Conservation (phyloP, 2,329 filamentous ascomycete species). For the Venturia carpophila region DNA sequence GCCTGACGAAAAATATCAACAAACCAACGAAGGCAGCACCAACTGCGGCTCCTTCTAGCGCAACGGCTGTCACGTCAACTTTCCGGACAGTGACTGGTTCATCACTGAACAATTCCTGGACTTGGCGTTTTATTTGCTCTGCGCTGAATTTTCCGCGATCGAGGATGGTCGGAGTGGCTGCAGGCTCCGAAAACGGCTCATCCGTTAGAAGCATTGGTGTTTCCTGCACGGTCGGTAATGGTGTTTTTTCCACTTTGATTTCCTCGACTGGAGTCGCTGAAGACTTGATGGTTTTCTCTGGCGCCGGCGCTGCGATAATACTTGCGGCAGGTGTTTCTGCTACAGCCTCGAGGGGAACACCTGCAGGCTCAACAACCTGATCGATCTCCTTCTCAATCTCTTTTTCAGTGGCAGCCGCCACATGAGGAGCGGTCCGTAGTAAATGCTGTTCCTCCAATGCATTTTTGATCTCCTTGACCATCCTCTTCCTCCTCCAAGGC, state of each 20-base stretch:
- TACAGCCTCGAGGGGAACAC: slow-evolving; percentile 20
- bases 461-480: slow-evolving; percentile 69
- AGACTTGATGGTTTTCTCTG: neutral
- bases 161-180: neutral
- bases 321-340: slow-evolving; percentile 9
- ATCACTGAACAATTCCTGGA: slow-evolving; percentile 58
- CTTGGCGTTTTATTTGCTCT: slow-evolving; percentile 36
- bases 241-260: neutral
- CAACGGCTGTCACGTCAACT: slow-evolving; percentile 62
- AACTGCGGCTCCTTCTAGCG: slow-evolving; percentile 51
- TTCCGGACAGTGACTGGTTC: slow-evolving; percentile 55
- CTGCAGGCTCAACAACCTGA: slow-evolving; percentile 20
- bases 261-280: neutral
- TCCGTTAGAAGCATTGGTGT: neutral
- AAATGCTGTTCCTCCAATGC: slow-evolving; percentile 58
- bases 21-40: slow-evolving; percentile 10
- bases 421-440: slow-evolving; percentile 31
- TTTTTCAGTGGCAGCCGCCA: neutral
- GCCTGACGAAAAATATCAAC: neutral
- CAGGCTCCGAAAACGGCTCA: neutral
- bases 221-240: neutral
- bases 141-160: slow-evolving; percentile 28
- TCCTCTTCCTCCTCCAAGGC: slow-evolving; percentile 75
- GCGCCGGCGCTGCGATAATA: slow-evolving; percentile 19
- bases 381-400: slow-evolving; percentile 17